A percentile compares a stretch with the other conserved stretches of the same genome.
Conservation (phyloP, 2,329 filamentous ascomycete genomes). For the Fusarium musae region DNA sequence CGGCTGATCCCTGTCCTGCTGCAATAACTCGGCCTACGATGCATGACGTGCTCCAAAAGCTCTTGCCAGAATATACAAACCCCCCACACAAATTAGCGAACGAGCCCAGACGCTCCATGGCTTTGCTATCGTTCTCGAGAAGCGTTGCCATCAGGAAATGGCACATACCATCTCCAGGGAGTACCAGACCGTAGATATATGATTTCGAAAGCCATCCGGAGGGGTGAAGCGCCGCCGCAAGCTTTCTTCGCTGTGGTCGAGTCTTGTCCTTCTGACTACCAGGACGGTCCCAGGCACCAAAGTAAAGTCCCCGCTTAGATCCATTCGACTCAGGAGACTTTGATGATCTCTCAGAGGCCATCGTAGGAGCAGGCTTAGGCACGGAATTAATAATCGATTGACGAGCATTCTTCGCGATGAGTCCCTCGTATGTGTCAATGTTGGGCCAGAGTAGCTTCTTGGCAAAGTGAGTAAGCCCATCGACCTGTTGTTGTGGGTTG, state of each 20-base stretch:
- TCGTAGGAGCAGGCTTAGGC: conserved; percentile 46
- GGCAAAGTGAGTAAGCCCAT: conserved; percentile 72
- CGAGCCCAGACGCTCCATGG: conserved; percentile 67
- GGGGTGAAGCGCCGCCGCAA: conserved; percentile 67
- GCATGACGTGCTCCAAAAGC: conserved; percentile 76
- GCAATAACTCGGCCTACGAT: conserved; percentile 73
- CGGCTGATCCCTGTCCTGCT: conserved; percentile 68
- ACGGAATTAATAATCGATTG: conserved; percentile 49
- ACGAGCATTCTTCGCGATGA: conserved; percentile 60
- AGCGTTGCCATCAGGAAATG: conserved; percentile 75
- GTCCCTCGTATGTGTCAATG: conserved; percentile 62
- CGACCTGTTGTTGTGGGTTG: conserved; percentile 67
- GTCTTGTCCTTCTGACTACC: conserved; percentile 47
- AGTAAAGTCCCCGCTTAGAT: conserved; percentile 58
- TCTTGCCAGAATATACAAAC: conserved; percentile 71
- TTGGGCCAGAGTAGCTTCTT: conserved; percentile 71
- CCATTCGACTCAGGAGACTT: conserved; percentile 50
- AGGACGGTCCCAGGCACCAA: conserved; percentile 54
- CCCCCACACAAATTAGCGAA: conserved; percentile 72
- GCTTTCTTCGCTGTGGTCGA: conserved; percentile 61
- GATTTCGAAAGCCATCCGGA: conserved; percentile 76
- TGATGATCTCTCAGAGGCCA: conserved; percentile 20
- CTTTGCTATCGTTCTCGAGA: conserved; percentile 71
- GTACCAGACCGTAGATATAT: conserved; percentile 72
- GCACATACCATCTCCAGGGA: conserved; percentile 71